These are phyloP conservation scores for Cicer cuneatum DNA, from an alignment of 306 rosid species.

Conservation along the genomic window DNA sequence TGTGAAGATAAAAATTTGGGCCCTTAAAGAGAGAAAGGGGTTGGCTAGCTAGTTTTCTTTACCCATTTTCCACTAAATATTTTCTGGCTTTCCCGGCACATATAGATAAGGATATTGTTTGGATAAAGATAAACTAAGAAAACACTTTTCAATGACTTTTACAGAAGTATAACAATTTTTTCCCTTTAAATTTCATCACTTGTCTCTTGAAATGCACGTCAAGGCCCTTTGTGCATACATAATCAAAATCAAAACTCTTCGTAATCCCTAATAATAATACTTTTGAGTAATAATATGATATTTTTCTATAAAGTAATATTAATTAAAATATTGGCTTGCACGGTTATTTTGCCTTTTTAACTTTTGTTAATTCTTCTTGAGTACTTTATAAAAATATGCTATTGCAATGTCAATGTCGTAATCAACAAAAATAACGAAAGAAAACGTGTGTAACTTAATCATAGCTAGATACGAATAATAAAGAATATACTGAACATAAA, in stretches of 20 bases:
- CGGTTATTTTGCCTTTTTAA: slow-evolving; percentile 36
- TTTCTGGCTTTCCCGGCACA: background rate
- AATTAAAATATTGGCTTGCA: slow-evolving; percentile 40
- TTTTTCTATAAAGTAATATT: slow-evolving; percentile 37
- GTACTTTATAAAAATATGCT: background rate
- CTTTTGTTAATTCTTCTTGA: slow-evolving; percentile 18
- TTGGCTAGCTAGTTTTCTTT: too few relatives aligned
- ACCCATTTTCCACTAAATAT: too few relatives aligned
- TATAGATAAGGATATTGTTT: background rate
- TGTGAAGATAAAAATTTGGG: background rate
- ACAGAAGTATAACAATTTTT: background rate
- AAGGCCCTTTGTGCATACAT: background rate
- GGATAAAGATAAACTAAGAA: background rate
- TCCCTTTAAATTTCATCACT: background rate
- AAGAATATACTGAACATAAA: slow-evolving; percentile 5
- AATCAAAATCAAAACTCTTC: slow-evolving; percentile 1
- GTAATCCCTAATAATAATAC: background rate
- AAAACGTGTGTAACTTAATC: slow-evolving; percentile 9
- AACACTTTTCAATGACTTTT: background rate
- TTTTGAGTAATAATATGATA: background rate
- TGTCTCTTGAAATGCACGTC: background rate
- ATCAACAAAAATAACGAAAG: slow-evolving; percentile 8
- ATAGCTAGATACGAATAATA: background rate
- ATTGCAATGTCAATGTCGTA: slow-evolving; percentile 18
- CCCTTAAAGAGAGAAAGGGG: background rate